phyloP scores from a whole-genome alignment of 2,329 filamentous ascomycete genomes.

The Ceratocystis diversiconidia region DNA sequence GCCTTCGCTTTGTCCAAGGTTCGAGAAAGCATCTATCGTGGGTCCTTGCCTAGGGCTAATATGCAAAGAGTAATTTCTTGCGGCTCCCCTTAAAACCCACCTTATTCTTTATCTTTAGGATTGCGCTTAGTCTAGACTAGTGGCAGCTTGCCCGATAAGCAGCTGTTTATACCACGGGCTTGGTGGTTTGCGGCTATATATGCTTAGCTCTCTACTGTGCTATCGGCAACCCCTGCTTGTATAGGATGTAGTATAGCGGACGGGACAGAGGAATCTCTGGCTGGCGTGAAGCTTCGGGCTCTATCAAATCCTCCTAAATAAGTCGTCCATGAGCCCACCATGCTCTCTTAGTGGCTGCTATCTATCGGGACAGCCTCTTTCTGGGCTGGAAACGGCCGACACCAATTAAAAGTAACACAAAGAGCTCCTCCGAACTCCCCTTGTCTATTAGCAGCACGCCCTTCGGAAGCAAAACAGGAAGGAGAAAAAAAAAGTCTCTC shows the following conservation, averaged over 20 bases:
- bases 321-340: not conserved
- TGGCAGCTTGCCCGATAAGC: not conserved
- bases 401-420: slow-evolving; percentile 2
- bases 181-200: not conserved
- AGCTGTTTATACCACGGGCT: not conserved
- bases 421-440: not conserved
- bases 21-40: not conserved
- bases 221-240: not conserved
- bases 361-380: not conserved
- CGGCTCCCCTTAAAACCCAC: not conserved
- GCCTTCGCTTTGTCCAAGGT: not conserved
- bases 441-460: not conserved
- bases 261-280: not conserved
- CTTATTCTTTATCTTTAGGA: slow-evolving; percentile 1
- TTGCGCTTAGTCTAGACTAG: not conserved
- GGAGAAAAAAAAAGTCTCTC: not conserved
- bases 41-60: not conserved
- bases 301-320: not conserved
- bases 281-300: not conserved
- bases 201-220: not conserved
- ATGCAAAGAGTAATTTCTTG: not conserved
- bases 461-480: not conserved
- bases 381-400: not conserved
- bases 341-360: not conserved
- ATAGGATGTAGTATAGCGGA: not conserved